Conservation (phyloP, 257 asterid species). For the Jasminum sambac region DNA sequence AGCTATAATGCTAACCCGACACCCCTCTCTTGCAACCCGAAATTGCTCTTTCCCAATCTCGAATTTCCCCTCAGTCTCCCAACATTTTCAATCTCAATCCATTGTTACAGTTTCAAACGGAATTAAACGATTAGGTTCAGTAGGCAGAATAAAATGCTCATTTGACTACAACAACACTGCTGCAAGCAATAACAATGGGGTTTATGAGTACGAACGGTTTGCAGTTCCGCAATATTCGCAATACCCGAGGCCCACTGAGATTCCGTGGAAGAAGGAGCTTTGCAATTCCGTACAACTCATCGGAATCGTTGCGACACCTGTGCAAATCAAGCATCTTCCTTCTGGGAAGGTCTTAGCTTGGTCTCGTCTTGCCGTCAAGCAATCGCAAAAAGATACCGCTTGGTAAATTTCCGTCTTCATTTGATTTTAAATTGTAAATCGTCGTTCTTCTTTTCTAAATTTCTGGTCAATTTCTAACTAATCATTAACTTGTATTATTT, state of each 20-base stretch:
- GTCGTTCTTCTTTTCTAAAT: neutral
- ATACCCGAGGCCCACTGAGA: slow-evolving; percentile 42
- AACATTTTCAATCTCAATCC: neutral
- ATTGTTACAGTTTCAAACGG: slow-evolving; percentile 7
- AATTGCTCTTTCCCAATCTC: slow-evolving; percentile 6
- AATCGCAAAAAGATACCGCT: slow-evolving; percentile 67
- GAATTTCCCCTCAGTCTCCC: neutral
- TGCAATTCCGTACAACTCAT: slow-evolving; percentile 65
- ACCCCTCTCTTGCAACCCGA: slow-evolving; percentile 6
- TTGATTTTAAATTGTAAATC: neutral
- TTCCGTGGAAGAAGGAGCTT: slow-evolving; percentile 53
- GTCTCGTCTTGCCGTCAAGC: slow-evolving; percentile 86
- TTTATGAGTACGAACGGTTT: slow-evolving; percentile 21
- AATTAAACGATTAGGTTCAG: slow-evolving; percentile 9
- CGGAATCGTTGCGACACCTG: slow-evolving; percentile 72
- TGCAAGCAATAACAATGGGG: slow-evolving; percentile 4
- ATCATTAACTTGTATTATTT: too few species aligned
- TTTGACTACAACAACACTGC: slow-evolving; percentile 22
- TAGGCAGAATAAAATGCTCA: slow-evolving; percentile 34
- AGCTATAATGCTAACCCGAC: slow-evolving; percentile 4
- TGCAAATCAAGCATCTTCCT: slow-evolving; percentile 66
- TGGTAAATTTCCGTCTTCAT: slow-evolving; percentile 38
- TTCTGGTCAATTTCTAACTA: neutral
- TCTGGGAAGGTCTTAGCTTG: slow-evolving; percentile 77
- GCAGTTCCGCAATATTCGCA: slow-evolving; percentile 28